Base-by-base conservation (phyloP, 768 basidiomycete species). In the Mycena metata region DNA sequence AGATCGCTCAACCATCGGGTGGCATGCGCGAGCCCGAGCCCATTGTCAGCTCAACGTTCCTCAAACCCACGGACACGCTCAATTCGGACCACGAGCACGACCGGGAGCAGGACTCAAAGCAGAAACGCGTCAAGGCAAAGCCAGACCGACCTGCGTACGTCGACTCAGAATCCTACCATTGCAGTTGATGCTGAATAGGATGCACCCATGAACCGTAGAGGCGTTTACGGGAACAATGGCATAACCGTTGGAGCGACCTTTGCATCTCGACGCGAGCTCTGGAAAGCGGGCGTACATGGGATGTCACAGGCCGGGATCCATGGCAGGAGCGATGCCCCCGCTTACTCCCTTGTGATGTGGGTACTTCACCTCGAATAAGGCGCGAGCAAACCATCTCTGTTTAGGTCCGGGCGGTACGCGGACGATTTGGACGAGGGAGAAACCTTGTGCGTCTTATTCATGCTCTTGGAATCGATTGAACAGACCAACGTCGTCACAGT, bases 341-440 rank as follows among this genome's bases (percentile, higher is more conserved):
- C 83, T 10, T 83, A 74, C 59, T 85, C 84, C 16, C 77, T 85
- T 23, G 83, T 83, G 19, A 49, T 84, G 76, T 76, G 23, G 33
- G 75, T 59, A 19, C 17, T 30, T 61, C 33, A 26, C 15, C 2
- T 10, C 26, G 30, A 30, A 30, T 30, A 30, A 30, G 30, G 30
- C 30, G 30, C 30, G 3, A 30, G 30, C 30, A 30, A 30, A 30
- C 30, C 30, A 30, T 30, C 6, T 30, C 30, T 30, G 30, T 30
- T 30, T 30, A 77, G 76, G 19, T 81, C 84, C 42, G 77, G 72
- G 16, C 81, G 82, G 9, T 84, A 84, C 46, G 79, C 82, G 50
- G 84, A 85, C 69, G 79, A 84, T 64, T n/a, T 54, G 2, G 83
- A 84, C 36, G 0, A 47, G 0, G 83, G 84, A 35, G 77, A 82